phyloP scores from a whole-genome alignment of 331 rosid genomes.

The Quercus tomentella region DNA sequence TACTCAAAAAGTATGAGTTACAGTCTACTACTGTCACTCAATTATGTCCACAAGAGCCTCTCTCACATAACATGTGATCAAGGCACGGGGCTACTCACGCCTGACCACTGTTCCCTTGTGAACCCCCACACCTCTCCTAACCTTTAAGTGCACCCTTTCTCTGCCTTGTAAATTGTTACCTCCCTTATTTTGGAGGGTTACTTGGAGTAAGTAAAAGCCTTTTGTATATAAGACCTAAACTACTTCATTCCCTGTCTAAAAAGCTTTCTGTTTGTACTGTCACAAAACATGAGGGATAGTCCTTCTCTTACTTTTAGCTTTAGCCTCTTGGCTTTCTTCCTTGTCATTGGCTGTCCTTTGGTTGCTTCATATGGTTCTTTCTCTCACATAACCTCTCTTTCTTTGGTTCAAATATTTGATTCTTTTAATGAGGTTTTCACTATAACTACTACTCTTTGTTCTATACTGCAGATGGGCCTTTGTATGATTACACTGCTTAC shows the following conservation, averaged over 20 bases:
- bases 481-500: conserved; percentile 76
- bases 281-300: conserved; percentile 12
- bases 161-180: background rate
- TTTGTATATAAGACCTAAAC: background rate
- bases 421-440: background rate
- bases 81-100: conserved; percentile 19
- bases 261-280: background rate
- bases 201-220: background rate
- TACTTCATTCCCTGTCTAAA: background rate
- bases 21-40: background rate
- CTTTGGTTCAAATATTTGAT: background rate
- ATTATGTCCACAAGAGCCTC: conserved; percentile 12
- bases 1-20: background rate
- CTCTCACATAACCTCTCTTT: conserved; percentile 6
- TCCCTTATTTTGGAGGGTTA: background rate
- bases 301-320: conserved; percentile 2
- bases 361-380: conserved; percentile 46
- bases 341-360: conserved; percentile 6
- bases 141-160: background rate
- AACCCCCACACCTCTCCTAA: background rate
- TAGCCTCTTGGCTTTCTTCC: conserved; percentile 15
- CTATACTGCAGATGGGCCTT: conserved; percentile 74
- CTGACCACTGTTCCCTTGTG: conserved; percentile 46
- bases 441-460: background rate
- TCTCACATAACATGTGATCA: conserved; percentile 31